These are phyloP conservation scores for Exophiala sp. DNA, from an alignment of 2,329 filamentous ascomycete species.

Conservation along the genomic window DNA sequence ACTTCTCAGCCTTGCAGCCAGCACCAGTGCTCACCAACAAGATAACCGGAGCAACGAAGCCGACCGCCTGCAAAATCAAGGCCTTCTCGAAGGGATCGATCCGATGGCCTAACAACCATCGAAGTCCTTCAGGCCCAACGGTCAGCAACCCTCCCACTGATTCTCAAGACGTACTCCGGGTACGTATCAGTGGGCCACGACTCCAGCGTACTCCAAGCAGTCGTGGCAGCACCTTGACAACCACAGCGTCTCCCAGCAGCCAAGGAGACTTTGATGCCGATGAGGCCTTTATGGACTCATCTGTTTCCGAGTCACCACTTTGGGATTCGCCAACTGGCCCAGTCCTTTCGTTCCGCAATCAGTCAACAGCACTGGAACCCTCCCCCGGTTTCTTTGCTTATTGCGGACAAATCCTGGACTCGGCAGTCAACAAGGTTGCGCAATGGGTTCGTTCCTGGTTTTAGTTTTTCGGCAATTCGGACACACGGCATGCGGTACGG, in stretches of 20 bases:
- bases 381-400: slow-evolving; percentile 10
- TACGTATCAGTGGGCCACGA: slow-evolving; percentile 1
- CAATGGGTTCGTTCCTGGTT: slow-evolving; percentile 10
- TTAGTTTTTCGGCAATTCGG: slow-evolving; percentile 18
- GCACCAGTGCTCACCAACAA: neutral
- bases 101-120: neutral
- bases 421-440: slow-evolving; percentile 6
- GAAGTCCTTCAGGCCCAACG: neutral
- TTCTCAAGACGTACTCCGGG: slow-evolving; percentile 2
- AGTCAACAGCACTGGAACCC: slow-evolving; percentile 6
- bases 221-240: slow-evolving; percentile 1
- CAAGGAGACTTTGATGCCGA: slow-evolving; percentile 8
- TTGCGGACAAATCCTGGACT: slow-evolving; percentile 9
- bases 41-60: neutral
- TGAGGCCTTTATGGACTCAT: slow-evolving; percentile 3
- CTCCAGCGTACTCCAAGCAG: neutral
- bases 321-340: slow-evolving; percentile 7
- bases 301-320: slow-evolving; percentile 5
- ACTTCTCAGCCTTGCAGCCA: neutral
- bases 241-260: neutral
- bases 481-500: slow-evolving; percentile 1
- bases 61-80: neutral
- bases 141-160: neutral
- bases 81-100: neutral
- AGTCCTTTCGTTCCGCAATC: slow-evolving; percentile 7